A percentile compares a stretch with the other conserved stretches of the same genome.
Conservation (phyloP, 2,329 filamentous ascomycete species). For the Neurospora crassa region DNA sequence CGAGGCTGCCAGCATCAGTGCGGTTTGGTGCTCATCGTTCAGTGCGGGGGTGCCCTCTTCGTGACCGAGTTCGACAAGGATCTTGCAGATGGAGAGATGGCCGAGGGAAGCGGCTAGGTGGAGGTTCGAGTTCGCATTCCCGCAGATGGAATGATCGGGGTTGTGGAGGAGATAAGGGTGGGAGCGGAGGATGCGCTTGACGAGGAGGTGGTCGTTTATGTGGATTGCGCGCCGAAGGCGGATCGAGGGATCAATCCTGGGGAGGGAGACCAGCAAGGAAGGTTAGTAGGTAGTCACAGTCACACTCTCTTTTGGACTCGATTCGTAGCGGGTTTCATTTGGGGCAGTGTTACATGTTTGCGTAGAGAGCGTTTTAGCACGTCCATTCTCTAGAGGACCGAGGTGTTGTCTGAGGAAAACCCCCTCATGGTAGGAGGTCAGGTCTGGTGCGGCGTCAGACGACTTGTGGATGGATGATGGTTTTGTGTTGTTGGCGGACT, state of each 20-base stretch:
- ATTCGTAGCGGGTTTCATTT: background rate
- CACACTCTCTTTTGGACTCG: background rate
- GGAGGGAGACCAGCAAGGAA: background rate
- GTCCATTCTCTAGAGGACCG: background rate
- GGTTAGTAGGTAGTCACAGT: background rate
- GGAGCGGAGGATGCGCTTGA: slow-evolving; percentile 65
- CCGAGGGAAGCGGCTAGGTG: slow-evolving; percentile 72
- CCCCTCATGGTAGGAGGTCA: background rate
- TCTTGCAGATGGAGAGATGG: slow-evolving; percentile 55
- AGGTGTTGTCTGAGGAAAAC: background rate
- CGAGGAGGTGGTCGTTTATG: slow-evolving; percentile 61
- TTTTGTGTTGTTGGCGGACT: background rate
- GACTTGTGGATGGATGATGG: background rate
- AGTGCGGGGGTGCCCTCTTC: slow-evolving; percentile 61
- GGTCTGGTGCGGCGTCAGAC: background rate
- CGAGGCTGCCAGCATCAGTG: slow-evolving; percentile 67
- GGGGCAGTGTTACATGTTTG: background rate
- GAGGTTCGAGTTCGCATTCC: slow-evolving; percentile 72
- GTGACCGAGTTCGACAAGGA: slow-evolving; percentile 65
- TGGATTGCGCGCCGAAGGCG: slow-evolving; percentile 76
- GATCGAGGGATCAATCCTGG: slow-evolving; percentile 66
- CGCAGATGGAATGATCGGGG: slow-evolving; percentile 58
- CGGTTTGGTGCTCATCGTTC: slow-evolving; percentile 72
- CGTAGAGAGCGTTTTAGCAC: background rate
- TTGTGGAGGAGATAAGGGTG: slow-evolving; percentile 67